Evolutionary conservation across 768 basidiomycete genomes (phyloP).

Genomic region (Lactarius vividus): DNA sequence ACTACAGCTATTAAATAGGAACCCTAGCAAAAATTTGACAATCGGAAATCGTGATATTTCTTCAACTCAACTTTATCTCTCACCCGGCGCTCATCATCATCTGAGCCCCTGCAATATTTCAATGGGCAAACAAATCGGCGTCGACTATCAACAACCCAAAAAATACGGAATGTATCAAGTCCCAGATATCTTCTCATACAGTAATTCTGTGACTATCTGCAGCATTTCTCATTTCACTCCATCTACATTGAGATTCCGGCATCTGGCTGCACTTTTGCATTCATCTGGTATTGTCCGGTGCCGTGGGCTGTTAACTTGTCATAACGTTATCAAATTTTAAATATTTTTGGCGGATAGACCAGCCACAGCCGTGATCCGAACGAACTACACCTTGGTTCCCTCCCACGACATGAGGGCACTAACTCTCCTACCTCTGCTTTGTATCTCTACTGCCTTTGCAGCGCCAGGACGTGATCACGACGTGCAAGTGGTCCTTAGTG

Average conservation of each 20-base stretch:
- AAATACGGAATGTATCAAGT: conserved; percentile 25
- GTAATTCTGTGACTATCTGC: conserved; percentile 24
- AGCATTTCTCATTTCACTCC: conserved; percentile 25
- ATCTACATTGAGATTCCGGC: conserved; percentile 13
- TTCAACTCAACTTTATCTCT: conserved; percentile 18
- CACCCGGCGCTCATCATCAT: conserved; percentile 9
- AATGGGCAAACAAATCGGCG: conserved; percentile 6
- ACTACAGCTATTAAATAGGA: conserved; percentile 44
- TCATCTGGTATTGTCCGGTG: conserved; percentile 12
- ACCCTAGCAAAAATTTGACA: conserved; percentile 13
- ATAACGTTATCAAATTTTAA: conserved; percentile 19
- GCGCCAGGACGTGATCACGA: conserved; percentile 42
- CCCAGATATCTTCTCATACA: conserved; percentile 26
- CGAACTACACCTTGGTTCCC: neutral
- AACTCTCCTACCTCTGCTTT: conserved; percentile 37
- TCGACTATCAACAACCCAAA: conserved; percentile 12
- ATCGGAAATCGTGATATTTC: conserved; percentile 24
- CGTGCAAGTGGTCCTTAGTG: conserved; percentile 45
- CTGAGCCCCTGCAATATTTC: conserved; percentile 26
- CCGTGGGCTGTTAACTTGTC: conserved; percentile 5
- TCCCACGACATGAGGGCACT: conserved; percentile 40
- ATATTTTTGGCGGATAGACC: conserved; percentile 3
- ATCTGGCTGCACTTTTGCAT: conserved; percentile 13
- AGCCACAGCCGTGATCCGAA: too few species aligned
- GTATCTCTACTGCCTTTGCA: conserved; percentile 38